Evolutionary conservation across 2,329 filamentous ascomycete species (phyloP), one percentile per base, ranked within the genome.

Genomic region (Nectriaceae sp.): DNA sequence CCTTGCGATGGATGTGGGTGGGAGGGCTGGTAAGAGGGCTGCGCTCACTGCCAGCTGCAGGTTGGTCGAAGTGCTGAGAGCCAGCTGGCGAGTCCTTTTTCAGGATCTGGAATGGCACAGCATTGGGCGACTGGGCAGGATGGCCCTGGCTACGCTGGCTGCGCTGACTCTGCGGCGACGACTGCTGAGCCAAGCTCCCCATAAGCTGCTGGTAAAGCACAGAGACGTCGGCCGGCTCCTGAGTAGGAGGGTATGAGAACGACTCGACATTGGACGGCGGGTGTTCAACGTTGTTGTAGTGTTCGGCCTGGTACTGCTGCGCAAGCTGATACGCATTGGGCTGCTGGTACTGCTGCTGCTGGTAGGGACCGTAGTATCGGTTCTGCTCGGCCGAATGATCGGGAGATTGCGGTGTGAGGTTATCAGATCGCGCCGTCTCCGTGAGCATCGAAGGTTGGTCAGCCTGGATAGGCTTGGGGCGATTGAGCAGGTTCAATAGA

Each of bases 401-500:
- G 38, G 64, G 62, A 31, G 75, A 76, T 50, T 76, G 73, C 4
- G 77, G 75, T 5, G 76, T 78, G 54, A 72, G 65, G 45, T 69
- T 74, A 55, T 66, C 64, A 21, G 73, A 70, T 46, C 75, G 73
- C 19, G 72, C 66, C 11, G 70, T 61, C 52, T 79, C 76, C 44
- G 67, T 63, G 52, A 74, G 43, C 44, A 70, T 59, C 5, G 69
- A 63, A 53, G 72, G 70, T 54, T 72, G 71, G 40, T 84, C 80
- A 40, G 72, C 75, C 66, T 86, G 83, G 49, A 77, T 75, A 11
- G 83, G 83, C 71, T 87, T 91, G 44, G 88, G 85, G 41, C 88
- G 85, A 63, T 91, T 94, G 55, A 99, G 80, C 49, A 97, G 77
- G 60, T 90, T 88, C 53, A 97, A 83, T 40, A 99, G 77, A 64